Conservation (phyloP, 805 yeast species). For the Yamadazyma philogaea region DNA sequence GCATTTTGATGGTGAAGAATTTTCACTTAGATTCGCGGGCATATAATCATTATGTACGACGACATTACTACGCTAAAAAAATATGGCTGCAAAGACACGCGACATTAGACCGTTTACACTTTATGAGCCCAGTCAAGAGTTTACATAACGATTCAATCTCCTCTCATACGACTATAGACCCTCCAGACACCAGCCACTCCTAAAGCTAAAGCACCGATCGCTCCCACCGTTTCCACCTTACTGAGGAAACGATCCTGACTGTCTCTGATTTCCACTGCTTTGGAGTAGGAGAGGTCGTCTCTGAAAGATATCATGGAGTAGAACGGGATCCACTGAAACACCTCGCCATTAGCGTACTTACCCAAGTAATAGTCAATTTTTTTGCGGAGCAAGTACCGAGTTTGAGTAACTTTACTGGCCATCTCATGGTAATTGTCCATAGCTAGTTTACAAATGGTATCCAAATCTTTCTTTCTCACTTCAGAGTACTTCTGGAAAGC, state of each 20-base stretch:
- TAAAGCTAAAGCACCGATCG: not conserved
- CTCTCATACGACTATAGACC: not conserved
- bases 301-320: conserved; percentile 92
- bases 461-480: conserved; percentile 60
- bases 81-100: not conserved
- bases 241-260: conserved; percentile 53
- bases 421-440: conserved; percentile 80
- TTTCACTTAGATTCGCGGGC: conserved; percentile 6
- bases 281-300: conserved; percentile 73
- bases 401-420: conserved; percentile 74
- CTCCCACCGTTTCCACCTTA: conserved; percentile 3
- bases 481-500: conserved; percentile 58
- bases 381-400: conserved; percentile 61
- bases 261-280: conserved; percentile 54
- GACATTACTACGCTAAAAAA: not conserved
- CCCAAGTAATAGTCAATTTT: conserved; percentile 65
- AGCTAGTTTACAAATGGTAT: conserved; percentile 75
- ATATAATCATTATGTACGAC: not conserved
- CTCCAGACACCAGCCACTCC: conserved; percentile 2
- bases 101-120: not conserved
- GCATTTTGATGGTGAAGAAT: conserved; percentile 6
- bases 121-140: too few species aligned
- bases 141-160: not conserved
- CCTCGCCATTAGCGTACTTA: conserved; percentile 46
- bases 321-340: conserved; percentile 69